Evolutionary conservation across 2,329 filamentous ascomycete genomes (phyloP).

Genomic region (Sporothrix schenckii): DNA sequence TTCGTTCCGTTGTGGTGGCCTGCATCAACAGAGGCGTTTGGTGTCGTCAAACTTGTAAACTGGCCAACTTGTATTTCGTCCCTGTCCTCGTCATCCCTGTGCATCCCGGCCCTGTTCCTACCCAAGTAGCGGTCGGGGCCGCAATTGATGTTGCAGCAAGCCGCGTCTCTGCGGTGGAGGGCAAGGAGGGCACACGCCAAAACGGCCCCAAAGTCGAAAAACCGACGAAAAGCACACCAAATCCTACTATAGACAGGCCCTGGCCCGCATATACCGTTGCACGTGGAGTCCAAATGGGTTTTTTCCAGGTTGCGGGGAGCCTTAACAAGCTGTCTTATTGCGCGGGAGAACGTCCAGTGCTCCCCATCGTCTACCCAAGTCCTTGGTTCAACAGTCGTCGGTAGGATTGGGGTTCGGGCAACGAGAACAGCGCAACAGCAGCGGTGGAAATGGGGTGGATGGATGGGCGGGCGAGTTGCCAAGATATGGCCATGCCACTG

Average conservation of each 20-base stretch:
- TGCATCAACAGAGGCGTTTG: conserved; percentile 10
- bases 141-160: background rate
- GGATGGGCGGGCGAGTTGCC: background rate
- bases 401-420: no score
- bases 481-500: background rate
- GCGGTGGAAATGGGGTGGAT: background rate
- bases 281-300: background rate
- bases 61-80: background rate
- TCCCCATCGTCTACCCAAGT: background rate
- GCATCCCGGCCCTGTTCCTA: background rate
- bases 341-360: background rate
- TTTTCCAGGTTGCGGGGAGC: background rate
- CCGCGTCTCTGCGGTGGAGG: background rate
- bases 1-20: background rate
- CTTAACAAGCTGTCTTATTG: background rate
- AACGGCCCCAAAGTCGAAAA: background rate
- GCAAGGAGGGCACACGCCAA: no score
- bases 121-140: conserved; percentile 12
- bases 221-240: background rate
- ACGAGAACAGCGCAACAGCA: background rate
- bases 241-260: conserved; percentile 11
- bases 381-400: background rate
- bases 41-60: no score
- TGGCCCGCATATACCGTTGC: conserved; percentile 1
- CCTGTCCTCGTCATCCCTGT: background rate